Base-by-base conservation (phyloP, 805 yeast genomes). In the Zygosaccharomyces lentus region DNA sequence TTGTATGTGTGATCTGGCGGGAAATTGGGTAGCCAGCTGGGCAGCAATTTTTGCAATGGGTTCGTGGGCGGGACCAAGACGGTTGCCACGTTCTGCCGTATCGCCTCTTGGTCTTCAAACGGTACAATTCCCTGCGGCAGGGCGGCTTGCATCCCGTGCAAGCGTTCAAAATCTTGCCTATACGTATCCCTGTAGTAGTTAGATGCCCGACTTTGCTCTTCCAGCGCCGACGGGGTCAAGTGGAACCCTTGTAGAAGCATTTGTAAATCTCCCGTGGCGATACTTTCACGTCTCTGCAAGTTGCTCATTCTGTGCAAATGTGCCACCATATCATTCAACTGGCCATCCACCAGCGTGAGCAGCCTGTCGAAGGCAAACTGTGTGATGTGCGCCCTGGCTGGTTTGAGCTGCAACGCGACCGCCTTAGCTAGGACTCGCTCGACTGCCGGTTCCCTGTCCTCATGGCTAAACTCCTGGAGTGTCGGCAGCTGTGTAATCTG, bases 1-100 rank as follows among this genome's bases (percentile, higher is more conserved):
- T 79, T 81, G 62, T 84, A 91, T 0, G 98, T 91, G 65, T 90
- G 95, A 57, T 88, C 96, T 0, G 98, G 96, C 1, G 99, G 99
- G 24, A 91, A 72, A 9, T 80, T 80, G 0, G 99, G 99, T 55
- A 91, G 68, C 82, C 89, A 89, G 5, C 68, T 59, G 0, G 95
- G 95, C 6, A 87, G 74, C 48, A 78, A 78, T 4, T 62, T 59
- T 39, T 68, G 68, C 30, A 64, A 53, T 23, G 64, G 59, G 17
- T 71, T 67, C 1, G 67, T 62, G 29, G 82, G 67, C 46, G 82
- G 89, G 10, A 83, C 76, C 21, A 86, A 70, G 40, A 74, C 69
- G 2, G 78, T 71, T 3, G 80, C 69, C 34, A 45, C 51, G n/a
- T 36, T 43, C 13, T 37, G 41, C 26, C 12, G 25, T 16, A 37